A percentile compares a stretch with the other conserved stretches of the same genome.
Evolutionary conservation across 108 stramenopile species (phyloP).

Genomic region (Halocafeteria seosinensis): DNA sequence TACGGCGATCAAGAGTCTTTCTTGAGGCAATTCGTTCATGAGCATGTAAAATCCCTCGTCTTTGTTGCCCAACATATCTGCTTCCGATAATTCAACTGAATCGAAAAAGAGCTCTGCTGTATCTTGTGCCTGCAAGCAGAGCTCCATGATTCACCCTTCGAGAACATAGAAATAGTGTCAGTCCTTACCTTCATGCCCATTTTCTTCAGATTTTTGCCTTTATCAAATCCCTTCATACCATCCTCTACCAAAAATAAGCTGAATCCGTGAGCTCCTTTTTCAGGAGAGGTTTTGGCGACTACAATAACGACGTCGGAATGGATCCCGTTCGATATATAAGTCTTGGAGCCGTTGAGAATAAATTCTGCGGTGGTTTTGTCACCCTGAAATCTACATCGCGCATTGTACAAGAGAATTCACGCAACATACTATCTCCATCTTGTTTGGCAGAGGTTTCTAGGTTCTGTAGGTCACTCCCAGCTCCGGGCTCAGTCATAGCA

Average conservation of each 20-base stretch:
- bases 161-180: no score
- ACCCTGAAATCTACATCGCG: no score
- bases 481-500: constrained; percentile 18
- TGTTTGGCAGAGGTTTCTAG: constrained; percentile 6
- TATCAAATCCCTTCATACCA: constrained; percentile 10
- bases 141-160: no score
- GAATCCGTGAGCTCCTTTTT: constrained; percentile 9
- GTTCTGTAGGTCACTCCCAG: constrained; percentile 7
- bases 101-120: constrained; percentile 20
- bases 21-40: constrained; percentile 18
- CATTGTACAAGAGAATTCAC: no score
- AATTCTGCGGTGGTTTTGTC: no score
- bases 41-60: constrained; percentile 11
- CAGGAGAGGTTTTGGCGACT: neutral
- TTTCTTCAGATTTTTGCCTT: constrained; percentile 14
- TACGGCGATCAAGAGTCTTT: constrained; percentile 17
- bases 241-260: constrained; percentile 9
- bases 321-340: constrained; percentile 14
- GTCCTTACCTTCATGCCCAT: constrained; percentile 23
- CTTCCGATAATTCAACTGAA: constrained; percentile 3
- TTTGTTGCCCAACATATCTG: constrained; percentile 4
- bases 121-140: no score
- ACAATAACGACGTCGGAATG: neutral
- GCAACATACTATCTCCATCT: constrained; percentile 15
- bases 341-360: constrained; percentile 17